phyloP scores from a whole-genome alignment of 2,329 filamentous ascomycete genomes.

The Colletotrichum tropicale region DNA sequence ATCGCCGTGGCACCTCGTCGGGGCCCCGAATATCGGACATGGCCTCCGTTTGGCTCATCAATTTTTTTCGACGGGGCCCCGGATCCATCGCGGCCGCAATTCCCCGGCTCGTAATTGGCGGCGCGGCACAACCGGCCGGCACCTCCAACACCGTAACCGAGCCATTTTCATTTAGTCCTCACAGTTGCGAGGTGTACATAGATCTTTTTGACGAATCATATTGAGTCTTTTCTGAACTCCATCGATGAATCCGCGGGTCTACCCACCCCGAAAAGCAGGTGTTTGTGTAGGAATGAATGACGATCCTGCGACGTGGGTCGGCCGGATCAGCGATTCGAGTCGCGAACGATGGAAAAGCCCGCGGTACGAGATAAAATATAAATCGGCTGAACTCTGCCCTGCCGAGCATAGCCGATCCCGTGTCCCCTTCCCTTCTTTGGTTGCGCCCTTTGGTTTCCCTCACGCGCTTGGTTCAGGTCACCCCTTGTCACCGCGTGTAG shows the following conservation, averaged over 20 bases:
- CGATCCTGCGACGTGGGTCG: constrained; percentile 5
- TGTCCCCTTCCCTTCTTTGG: neutral
- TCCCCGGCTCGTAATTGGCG: neutral
- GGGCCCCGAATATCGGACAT: neutral
- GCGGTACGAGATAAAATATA: constrained; percentile 1
- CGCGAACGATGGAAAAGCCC: neutral
- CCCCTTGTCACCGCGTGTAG: neutral
- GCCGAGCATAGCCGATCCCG: neutral
- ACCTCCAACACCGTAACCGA: neutral
- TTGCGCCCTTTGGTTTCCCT: neutral
- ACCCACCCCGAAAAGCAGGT: neutral
- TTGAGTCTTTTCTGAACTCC: neutral
- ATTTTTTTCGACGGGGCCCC: neutral
- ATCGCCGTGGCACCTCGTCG: neutral
- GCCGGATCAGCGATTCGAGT: neutral
- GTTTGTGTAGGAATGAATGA: neutral
- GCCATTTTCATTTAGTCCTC: neutral
- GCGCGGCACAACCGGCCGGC: neutral
- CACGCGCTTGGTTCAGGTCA: neutral
- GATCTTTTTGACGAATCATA: constrained; percentile 19
- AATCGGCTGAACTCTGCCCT: neutral
- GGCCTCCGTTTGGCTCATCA: neutral
- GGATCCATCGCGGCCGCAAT: neutral
- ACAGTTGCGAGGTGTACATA: neutral
- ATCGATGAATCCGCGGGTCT: neutral